Percentiles rank a stretch among this genome's conserved stretches.
phyloP scores from a whole-genome alignment of 1,284 basidiomycete genomes.

The Thelephora terrestris region DNA sequence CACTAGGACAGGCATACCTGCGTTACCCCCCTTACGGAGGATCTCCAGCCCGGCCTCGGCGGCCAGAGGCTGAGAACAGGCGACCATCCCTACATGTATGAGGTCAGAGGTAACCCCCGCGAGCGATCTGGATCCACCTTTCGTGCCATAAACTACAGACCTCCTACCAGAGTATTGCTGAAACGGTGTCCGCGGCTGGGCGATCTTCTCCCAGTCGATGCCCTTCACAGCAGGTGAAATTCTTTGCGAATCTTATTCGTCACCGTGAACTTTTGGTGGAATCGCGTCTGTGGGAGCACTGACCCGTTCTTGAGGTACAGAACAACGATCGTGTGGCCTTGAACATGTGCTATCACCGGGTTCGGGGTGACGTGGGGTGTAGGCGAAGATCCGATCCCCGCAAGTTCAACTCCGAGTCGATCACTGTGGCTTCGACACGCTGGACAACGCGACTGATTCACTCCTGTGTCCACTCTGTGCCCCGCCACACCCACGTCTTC shows the following conservation, averaged over 20 bases:
- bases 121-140: constrained; percentile 37
- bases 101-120: not conserved
- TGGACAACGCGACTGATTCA: no score
- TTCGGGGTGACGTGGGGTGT: no score
- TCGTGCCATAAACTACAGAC: constrained; percentile 75
- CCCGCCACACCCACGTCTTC: no score
- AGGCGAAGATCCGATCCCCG: no score
- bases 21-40: constrained; percentile 84
- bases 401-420: no score
- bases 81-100: constrained; percentile 40
- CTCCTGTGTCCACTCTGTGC: no score
- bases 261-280: no score
- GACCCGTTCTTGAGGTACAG: no score
- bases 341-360: no score
- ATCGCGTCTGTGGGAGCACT: no score
- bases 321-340: no score
- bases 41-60: constrained; percentile 85
- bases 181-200: constrained; percentile 47
- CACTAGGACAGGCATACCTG: constrained; percentile 37
- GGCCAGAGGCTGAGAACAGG: constrained; percentile 87
- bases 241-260: constrained; percentile 5
- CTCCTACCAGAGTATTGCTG: constrained; percentile 60
- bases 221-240: constrained; percentile 30
- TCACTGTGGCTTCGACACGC: no score
- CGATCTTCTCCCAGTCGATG: constrained; percentile 61